phyloP scores from a whole-genome alignment of 129 eudicot species.

The Dittrichia graveolens region DNA sequence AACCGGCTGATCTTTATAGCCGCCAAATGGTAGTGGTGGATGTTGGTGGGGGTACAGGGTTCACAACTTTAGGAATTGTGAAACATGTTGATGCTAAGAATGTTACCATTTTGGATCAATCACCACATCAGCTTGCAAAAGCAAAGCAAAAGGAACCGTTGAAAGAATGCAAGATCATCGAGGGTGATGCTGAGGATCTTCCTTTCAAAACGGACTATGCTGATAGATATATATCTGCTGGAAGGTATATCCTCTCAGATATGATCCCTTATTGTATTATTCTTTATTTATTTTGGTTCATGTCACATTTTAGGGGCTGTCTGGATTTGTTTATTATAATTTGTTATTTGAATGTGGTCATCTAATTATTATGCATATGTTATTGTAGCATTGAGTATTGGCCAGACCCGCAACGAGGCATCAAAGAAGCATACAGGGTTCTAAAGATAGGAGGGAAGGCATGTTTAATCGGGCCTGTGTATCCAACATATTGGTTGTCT shows the following conservation, averaged over 20 bases:
- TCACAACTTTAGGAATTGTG: conserved; percentile 53
- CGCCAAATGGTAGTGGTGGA: conserved; percentile 43
- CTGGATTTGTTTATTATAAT: neutral
- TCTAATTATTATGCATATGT: neutral
- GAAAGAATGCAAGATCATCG: conserved; percentile 48
- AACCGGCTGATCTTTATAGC: conserved; percentile 50
- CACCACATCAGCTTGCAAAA: conserved; percentile 55
- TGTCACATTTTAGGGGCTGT: neutral
- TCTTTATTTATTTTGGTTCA: neutral
- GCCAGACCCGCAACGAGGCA: conserved; percentile 61
- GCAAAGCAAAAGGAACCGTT: conserved; percentile 49
- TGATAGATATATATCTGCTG: conserved; percentile 50
- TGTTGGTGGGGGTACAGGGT: conserved; percentile 58
- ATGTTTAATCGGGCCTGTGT: conserved; percentile 46
- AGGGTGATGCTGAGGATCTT: conserved; percentile 57
- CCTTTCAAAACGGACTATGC: conserved; percentile 51
- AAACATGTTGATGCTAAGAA: conserved; percentile 50
- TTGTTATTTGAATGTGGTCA: neutral
- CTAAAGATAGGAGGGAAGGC: conserved; percentile 49
- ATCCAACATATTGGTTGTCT: conserved; percentile 51
- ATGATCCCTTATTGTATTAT: conserved; percentile 2
- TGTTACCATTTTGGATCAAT: conserved; percentile 51
- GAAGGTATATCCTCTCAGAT: conserved; percentile 36
- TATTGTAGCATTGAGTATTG: conserved; percentile 50
- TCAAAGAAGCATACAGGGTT: conserved; percentile 48